phyloP scores from a whole-genome alignment of 768 basidiomycete genomes.

The Rickenella mellea region DNA sequence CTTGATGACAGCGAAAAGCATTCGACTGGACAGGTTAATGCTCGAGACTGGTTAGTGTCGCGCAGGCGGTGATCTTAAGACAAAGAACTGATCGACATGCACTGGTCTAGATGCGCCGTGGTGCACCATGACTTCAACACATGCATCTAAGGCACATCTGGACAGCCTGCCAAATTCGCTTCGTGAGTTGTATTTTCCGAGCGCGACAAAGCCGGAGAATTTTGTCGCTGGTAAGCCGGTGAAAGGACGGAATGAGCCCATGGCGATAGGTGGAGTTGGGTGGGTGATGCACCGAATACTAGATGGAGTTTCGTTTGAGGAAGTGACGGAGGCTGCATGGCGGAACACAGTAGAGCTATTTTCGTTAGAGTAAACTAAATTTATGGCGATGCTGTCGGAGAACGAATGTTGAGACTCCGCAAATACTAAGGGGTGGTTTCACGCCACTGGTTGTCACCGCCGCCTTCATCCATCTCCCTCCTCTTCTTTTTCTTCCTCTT shows the following conservation, averaged over 20 bases:
- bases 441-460: no score
- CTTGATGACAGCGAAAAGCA: slow-evolving; percentile 39
- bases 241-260: slow-evolving; percentile 74
- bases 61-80: slow-evolving; percentile 1
- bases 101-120: slow-evolving; percentile 52
- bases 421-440: no score
- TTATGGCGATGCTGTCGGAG: no score
- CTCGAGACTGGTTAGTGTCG: slow-evolving; percentile 58
- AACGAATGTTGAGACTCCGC: no score
- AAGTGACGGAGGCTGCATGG: slow-evolving; percentile 48
- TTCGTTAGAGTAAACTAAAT: slow-evolving; percentile 35
- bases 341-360: slow-evolving; percentile 58
- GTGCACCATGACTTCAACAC: slow-evolving; percentile 61
- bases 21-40: slow-evolving; percentile 53
- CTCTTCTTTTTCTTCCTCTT: not conserved
- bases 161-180: slow-evolving; percentile 36
- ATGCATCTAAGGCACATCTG: slow-evolving; percentile 47
- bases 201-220: slow-evolving; percentile 42
- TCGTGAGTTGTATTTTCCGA: slow-evolving; percentile 41
- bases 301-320: slow-evolving; percentile 38
- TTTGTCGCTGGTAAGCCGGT: slow-evolving; percentile 52
- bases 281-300: slow-evolving; percentile 53
- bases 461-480: not conserved
- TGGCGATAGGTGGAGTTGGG: slow-evolving; percentile 55
- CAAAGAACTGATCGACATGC: not conserved